These are phyloP conservation scores for Saccharomyces hybrid DNA, from an alignment of 1,139 yeast genomes.

Conservation along the genomic window DNA sequence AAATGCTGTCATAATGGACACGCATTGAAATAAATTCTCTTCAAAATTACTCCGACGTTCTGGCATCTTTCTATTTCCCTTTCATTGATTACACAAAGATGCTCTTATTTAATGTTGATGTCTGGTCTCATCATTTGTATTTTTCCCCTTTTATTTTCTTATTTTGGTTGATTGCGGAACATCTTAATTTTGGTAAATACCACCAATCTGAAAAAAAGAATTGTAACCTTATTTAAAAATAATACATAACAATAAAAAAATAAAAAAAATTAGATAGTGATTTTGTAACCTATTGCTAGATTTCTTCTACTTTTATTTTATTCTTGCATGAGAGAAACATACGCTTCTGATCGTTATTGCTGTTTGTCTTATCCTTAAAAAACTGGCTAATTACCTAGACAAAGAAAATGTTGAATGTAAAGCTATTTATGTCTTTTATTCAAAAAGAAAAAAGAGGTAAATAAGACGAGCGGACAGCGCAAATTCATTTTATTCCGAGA, in stretches of 20 bases:
- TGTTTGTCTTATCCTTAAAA: neutral
- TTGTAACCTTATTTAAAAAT: slow-evolving; percentile 12
- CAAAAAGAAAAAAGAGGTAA: neutral
- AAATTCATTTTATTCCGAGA: slow-evolving; percentile 29
- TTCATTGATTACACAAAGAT: no score
- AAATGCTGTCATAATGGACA: slow-evolving; percentile 63
- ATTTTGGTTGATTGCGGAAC: slow-evolving; percentile 3
- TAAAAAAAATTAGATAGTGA: neutral
- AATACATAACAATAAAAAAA: slow-evolving; percentile 7
- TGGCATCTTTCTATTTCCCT: neutral
- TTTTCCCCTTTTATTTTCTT: neutral
- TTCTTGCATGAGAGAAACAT: neutral
- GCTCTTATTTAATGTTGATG: neutral
- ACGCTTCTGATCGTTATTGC: neutral
- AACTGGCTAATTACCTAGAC: neutral
- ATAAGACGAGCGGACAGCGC: neutral
- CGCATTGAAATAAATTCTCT: slow-evolving; percentile 4
- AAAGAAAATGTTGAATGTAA: neutral
- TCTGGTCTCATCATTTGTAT: neutral
- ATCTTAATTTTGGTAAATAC: neutral
- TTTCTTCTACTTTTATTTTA: neutral
- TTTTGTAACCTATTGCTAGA: neutral
- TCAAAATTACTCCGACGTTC: neutral
- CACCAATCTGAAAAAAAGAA: neutral
- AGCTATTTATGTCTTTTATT: neutral